Base-by-base conservation (phyloP, 2,329 filamentous ascomycete genomes). In the Botryosphaeria agaves region DNA sequence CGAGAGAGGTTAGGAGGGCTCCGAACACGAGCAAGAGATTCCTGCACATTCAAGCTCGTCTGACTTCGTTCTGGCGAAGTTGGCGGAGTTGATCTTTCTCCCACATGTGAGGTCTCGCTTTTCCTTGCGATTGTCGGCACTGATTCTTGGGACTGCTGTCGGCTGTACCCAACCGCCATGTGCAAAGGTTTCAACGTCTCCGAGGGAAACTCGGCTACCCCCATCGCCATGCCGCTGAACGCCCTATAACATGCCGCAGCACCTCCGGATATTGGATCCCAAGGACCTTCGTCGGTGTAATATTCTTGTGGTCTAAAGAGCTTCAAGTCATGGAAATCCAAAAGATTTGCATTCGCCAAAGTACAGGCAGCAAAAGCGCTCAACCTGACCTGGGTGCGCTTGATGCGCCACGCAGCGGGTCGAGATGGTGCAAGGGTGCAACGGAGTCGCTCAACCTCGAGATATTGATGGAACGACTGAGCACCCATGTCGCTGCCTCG, bases 181-280 rank as follows among this genome's bases (percentile, higher is more conserved):
- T n/a, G n/a, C n/a, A n/a, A n/a, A n/a, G n/a, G n/a, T 37, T 61
- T 62, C 27, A 68, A 45, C 3, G 26, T 17, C 15, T 27, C 26
- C 11, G 16, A 9, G 9, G 26, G 26, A 4, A 27, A 9, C 2
- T 27, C 26, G 9, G 26, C 26, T 5, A 27, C 26, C 11, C 26
- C 26, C 26, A 27, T 27, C 26, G 16, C 16, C 15, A 27, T 17
- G 26, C 26, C 16, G 26, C 26, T 17, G 12, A 29, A n/a, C n/a
- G n/a, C n/a, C n/a, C n/a, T n/a, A n/a, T n/a, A n/a, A n/a, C n/a
- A n/a, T 0, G 84, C 81, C 26, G 72, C 70, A 0, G 82, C 74
- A 11, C 73, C 79, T 14, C 81, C 82, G 9, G 77, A 74, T 15
- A 91, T 69, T 0, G 83, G 82, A 39, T 89, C 83, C 43, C 69